Conservation (phyloP, 345 rosid genomes). For the Corchorus capsularis region DNA sequence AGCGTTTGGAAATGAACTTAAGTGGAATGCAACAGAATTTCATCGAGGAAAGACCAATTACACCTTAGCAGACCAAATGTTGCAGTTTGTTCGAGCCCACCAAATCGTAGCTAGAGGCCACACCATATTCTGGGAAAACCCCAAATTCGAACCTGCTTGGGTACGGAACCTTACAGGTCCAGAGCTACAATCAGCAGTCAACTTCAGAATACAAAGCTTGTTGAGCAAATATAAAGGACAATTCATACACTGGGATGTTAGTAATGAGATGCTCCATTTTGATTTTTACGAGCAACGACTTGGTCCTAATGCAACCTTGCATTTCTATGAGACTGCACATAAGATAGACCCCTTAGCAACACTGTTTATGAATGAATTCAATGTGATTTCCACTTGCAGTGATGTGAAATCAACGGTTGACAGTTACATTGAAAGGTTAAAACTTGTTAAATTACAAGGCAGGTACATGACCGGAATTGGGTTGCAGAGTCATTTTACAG, state of each 20-base stretch:
- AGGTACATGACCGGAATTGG: conserved; percentile 69
- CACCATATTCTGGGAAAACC: conserved; percentile 94
- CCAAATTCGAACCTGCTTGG: conserved; percentile 67
- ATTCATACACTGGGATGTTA: conserved; percentile 82
- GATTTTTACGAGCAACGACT: conserved; percentile 69
- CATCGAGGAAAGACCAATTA: conserved; percentile 65
- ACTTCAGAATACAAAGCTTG: conserved; percentile 61
- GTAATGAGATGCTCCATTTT: conserved; percentile 90
- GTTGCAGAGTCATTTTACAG: conserved; percentile 70
- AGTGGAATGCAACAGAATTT: conserved; percentile 91
- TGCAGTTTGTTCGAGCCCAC: conserved; percentile 59
- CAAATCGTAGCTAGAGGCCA: conserved; percentile 72
- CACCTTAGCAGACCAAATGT: conserved; percentile 61
- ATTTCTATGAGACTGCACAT: conserved; percentile 63
- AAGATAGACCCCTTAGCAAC: conserved; percentile 65
- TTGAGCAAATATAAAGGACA: conserved; percentile 76
- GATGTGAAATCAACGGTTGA: conserved; percentile 75
- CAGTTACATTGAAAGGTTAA: conserved; percentile 50
- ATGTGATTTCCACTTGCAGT: conserved; percentile 76
- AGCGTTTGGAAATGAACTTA: conserved; percentile 84
- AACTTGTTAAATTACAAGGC: conserved; percentile 54
- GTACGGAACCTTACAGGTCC: conserved; percentile 48
- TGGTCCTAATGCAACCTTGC: conserved; percentile 63
- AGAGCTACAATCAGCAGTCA: conserved; percentile 57
- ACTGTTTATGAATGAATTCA: conserved; percentile 77